Base-by-base conservation (phyloP, 2,329 filamentous ascomycete species). In the Cadophora sp. region DNA sequence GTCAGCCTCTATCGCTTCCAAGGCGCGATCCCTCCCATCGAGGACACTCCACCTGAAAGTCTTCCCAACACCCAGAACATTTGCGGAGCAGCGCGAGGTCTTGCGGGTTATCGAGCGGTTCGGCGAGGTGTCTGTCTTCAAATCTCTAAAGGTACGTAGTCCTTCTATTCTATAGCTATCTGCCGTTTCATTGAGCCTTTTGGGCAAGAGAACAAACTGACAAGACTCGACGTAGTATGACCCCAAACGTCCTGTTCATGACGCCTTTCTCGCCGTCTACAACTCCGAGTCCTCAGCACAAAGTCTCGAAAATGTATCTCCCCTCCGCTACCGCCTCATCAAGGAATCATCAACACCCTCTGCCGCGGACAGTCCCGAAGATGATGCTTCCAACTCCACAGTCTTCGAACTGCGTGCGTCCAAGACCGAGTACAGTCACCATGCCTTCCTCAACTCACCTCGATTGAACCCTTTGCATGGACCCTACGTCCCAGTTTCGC, bases 1-100 rank as follows among this genome's bases (percentile, higher is more conserved):
- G 43, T 48, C 59, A 16, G 18, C 27, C 18, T 27, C 43, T 1
- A 51, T 58, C 6, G 18, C 39, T 33, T 30, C 50, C 41, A 24
- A 20, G 20, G 65, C 62, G 36, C 36, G 65, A 41, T 59, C 62
- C 9, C 65, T 74, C 0, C 39, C 65, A 4, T 63, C 63, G 0
- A 72, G 75, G n/a, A 76, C 74, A 3, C 70, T 78, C 8, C 76
- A 77, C 53, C 53, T 78, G 22, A 77, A 75, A 59, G 70, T 76
- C 20, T 70, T 71, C 39, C 76, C 76, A 4, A 73, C 72, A 1
- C 68, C 76, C 2, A 59, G 66, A 61, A 75, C 68, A 22, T 76
- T 78, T 56, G 59, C 74, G 5, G 75, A 78, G 62, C 72, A 75
- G n/a, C 72, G 75, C 27, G 75, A 77, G 65, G 76, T 78, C 27